A percentile compares a stretch with the other conserved stretches of the same genome.
These are phyloP conservation scores for Rhizopogon sp. DNA, from an alignment of 768 basidiomycete species.

Conservation along the genomic window DNA sequence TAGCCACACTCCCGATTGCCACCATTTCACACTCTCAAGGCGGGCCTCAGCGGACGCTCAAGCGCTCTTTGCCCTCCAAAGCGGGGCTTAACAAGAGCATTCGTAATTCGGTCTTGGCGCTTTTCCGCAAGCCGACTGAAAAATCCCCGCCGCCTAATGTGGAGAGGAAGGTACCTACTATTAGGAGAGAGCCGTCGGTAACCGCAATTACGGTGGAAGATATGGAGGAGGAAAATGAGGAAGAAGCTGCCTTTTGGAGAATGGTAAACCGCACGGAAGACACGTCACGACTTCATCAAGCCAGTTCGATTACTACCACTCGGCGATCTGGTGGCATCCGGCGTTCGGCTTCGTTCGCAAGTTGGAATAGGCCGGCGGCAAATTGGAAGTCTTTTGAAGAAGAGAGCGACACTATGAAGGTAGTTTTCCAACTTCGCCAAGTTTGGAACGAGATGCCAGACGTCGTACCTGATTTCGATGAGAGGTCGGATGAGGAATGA, in stretches of 20 bases:
- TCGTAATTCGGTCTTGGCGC: constrained; percentile 1
- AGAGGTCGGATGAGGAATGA: not conserved
- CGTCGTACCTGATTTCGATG: not conserved
- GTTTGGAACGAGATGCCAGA: not conserved
- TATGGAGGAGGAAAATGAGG: not conserved
- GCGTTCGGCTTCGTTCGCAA: constrained; percentile 22
- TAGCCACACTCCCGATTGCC: constrained; percentile 4
- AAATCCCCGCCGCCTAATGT: not conserved
- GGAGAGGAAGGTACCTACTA: not conserved
- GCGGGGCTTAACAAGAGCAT: constrained; percentile 4
- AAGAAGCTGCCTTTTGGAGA: not conserved
- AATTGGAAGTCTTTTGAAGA: not conserved
- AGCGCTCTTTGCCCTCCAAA: constrained; percentile 3
- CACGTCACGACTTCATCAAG: not conserved
- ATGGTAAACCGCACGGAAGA: not conserved
- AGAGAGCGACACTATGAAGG: constrained; percentile 7
- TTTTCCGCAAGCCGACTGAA: constrained; percentile 1
- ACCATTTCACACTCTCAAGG: constrained; percentile 6
- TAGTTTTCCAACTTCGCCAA: constrained; percentile 4
- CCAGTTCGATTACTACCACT: not conserved
- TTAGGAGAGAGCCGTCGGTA: not conserved
- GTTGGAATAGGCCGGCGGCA: constrained; percentile 1
- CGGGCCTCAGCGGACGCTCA: constrained; percentile 6
- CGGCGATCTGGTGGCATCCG: constrained; percentile 11
- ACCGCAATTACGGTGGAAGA: not conserved